Evolutionary conservation across 352 stramenopile genomes (phyloP), one percentile per base, ranked within the genome.

Genomic region (Phytophthora boehmeriae): DNA sequence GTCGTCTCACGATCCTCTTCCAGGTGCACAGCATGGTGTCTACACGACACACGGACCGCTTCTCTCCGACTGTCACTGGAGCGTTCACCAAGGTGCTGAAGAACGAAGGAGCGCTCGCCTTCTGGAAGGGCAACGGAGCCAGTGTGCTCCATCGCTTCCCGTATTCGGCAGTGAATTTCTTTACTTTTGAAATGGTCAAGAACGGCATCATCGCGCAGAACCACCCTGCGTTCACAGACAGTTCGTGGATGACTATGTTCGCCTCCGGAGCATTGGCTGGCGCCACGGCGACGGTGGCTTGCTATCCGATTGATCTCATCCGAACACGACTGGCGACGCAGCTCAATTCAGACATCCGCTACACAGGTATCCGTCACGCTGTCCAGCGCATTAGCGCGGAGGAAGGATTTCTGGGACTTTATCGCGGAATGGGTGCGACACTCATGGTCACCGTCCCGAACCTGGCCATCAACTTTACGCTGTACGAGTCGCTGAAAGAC

Each of bases 91-190:
- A 97, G 68, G 88, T 99, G 54, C 71, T 98, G 30, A 91, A 97
- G 68, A 92, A 97, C 54, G 95, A 98, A 66, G 96, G 96, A 8
- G 68, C 95, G 11, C 58, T 92, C 13, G 88, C 91, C 51, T 82
- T 99, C 10, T 99, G 96, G 96, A 98, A 98, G 59, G 96, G 96
- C 46, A 99, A 99, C 63, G 95, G 95, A 25, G 97, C 95, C 20
- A 98, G 91, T 30, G 93, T 98, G 10, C 66, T 99, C 25, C 96
- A 99, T 73, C 86, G 96, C 16, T 98, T 99, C 73, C 96, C 96
- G 45, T 99, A 98, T 72, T 98, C 91, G 39, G 96, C 94, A 0
- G 97, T 98, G 59, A 98, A 99, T 57, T 99, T 99, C 71, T 98
- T 95, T 66, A 95, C 94, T 36, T 99, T 98, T 60, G 96, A 99